Base-by-base conservation (phyloP, 2,329 filamentous ascomycete genomes). In the Talaromyces verruculosus region DNA sequence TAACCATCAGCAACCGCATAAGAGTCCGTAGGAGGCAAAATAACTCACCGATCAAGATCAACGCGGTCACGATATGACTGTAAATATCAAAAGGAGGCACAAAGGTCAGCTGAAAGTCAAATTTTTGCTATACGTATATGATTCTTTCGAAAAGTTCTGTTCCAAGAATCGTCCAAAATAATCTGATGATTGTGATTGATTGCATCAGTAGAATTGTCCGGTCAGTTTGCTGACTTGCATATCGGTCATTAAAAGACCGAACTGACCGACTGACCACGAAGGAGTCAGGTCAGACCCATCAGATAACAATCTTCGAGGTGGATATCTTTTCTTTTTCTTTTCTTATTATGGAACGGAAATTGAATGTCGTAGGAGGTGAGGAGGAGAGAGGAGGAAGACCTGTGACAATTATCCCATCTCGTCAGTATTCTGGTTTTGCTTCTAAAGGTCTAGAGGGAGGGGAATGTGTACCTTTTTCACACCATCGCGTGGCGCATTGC, bases 391-490 rank as follows among this genome's bases (percentile, higher is more conserved):
- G 73, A 82, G 78, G 79, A 78, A 78, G 75, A 81, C 80, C 79
- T 81, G n/a, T 58, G 7, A 71, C 65, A 63, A 41, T 6, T 55
- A n/a, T 22, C 6, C 3, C 28, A 19, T 33, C 8, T 35, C 35
- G 57, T 59, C 10, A 59, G 19, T 59, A 28, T 19, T 28, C 22
- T 59, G 3, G 2, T n/a, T 59, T 4, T 28, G 17, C 5, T 43
- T 59, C 19, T 5, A 1, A 13, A 8, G 25, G 10, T 3, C 0
- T 22, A 25, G 2, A 3, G 30, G 4, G 3, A 22, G 5, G 30
- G 30, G 30, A 33, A 8, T 15, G 3, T 33, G 3, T 37, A 94
- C 92, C 92, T 96, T 96, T 93, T 89, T 93, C 78, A 94, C 87
- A 81, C 91, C 91, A 81, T 95, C 91, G 81, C 91, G 89, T 57